Base-by-base conservation (phyloP, 805 yeast species). In the Myxozyma udenii region DNA sequence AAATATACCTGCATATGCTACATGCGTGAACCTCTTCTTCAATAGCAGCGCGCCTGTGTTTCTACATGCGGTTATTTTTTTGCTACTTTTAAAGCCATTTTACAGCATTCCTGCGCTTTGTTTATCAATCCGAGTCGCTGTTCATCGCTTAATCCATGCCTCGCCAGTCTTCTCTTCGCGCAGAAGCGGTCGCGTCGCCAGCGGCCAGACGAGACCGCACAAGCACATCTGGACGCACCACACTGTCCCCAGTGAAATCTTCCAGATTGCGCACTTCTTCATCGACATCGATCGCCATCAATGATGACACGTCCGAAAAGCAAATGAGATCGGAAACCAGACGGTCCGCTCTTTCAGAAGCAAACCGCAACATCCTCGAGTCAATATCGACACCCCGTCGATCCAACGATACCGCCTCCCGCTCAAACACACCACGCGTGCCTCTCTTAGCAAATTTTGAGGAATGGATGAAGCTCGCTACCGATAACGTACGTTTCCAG, bases 381-480 rank as follows among this genome's bases (percentile, higher is more conserved):
- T 30, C 59, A 2, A 44, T 33, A 3, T 30, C 55, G 3, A 50
- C 50, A 2, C 36, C 23, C 6, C 41, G 33, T 25, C 21, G 41
- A 14, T 16, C 30, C 6, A 38, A 18, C 12, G 41, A n/a, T 16
- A 50, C 39, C 11, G 12, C 25, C 6, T 39, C 26, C 19, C 23
- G 41, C 9, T 37, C 37, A 1, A 37, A 23, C 37, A 43, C 49
- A 9, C 57, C 62, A 7, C 49, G 50, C 18, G 60, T 55, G 9
- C 64, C 65, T 3, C 46, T 57, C 14, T 40, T 68, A 46, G 69
- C 71, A 5, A 69, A 82, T 61, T 85, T 84, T 61, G 91, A 86
- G 60, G 78, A 78, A 66, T 86, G 95, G 93, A 83, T 86, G 72
- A 81, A 82, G 55, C 76, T 86, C 74, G 90, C 88, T 22, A 84